Base-by-base conservation (phyloP, 2,329 filamentous ascomycete genomes). In the Magnaporthiopsis rhizophila region DNA sequence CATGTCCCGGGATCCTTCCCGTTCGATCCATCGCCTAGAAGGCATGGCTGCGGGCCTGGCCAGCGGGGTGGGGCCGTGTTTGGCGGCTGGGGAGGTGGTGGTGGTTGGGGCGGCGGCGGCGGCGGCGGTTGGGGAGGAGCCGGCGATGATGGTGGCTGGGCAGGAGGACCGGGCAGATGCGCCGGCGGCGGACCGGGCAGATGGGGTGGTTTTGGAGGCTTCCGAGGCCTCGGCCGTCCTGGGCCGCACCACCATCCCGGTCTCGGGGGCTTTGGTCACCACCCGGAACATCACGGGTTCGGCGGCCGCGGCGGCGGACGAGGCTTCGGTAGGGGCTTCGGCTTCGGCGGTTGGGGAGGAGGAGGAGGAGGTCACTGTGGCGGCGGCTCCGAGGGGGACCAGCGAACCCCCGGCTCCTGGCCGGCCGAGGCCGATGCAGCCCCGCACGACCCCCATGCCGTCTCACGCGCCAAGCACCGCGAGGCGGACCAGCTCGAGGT, bases 381-480 rank as follows among this genome's bases (percentile, higher is more conserved):
- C n/a, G 58, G 58, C 18, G 45, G 45, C 21, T 21, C 21, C 18
- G 45, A 53, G 13, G 38, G 62, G 53, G 50, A 57, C 57, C 62
- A 60, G 59, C 12, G 62, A 26, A 58, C 70, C 28, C 73, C 75
- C 0, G 75, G 75, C 8, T 71, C 74, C 7, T 77, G 75, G 77
- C 75, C 76, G 9, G 67, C 70, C 26, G 72, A 76, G n/a, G 63
- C 66, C 34, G 67, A 66, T 36, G 66, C 30, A 3, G 13, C 30
- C 18, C 5, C 13, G n/a, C 15, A 15, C 34, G 58, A 36, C 21
- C 58, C 70, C 0, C 67, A 68, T 13, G 59, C 58, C 0, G 71
- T 63, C 2, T 74, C 75, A 9, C 70, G 70, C 21, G 73, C 70
- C 50, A 78, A 76, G 69, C 78, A 80, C 69, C 69, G 69, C 1